A percentile compares a stretch with the other conserved stretches of the same genome.
phyloP scores from a whole-genome alignment of 2,329 filamentous ascomycete species.

The Ceratocystis cubensis region DNA sequence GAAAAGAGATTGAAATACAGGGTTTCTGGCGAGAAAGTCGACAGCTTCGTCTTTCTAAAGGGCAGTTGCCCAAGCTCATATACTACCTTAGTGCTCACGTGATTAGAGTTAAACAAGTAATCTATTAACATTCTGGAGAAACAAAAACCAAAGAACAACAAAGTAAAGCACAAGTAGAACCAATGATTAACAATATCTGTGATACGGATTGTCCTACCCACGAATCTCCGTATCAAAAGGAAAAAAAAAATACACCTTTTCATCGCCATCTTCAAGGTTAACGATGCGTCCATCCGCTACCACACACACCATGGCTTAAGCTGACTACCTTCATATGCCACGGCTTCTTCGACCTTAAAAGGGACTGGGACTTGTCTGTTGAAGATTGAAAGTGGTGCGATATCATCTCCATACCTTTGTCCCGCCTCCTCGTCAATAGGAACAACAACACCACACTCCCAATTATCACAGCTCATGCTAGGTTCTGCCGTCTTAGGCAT shows the following conservation, averaged over 20 bases:
- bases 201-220: background rate
- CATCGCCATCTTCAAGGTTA: background rate
- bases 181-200: background rate
- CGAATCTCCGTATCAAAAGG: background rate
- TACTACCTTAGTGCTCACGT: conserved; percentile 1
- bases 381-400: conserved; percentile 18
- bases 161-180: background rate
- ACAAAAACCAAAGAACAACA: background rate
- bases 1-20: background rate
- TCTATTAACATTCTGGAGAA: background rate
- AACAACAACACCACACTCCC: conserved; percentile 85
- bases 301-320: conserved; percentile 16
- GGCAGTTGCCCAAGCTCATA: background rate
- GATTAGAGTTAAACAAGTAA: background rate
- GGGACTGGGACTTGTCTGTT: conserved; percentile 14
- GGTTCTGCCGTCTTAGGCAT: conserved; percentile 55
- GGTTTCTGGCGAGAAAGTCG: background rate
- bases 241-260: background rate
- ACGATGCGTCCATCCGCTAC: background rate
- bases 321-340: background rate
- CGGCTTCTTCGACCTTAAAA: conserved; percentile 9
- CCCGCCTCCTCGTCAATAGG: conserved; percentile 33
- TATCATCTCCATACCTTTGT: background rate
- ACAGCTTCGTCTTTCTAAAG: background rate
- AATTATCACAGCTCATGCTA: conserved; percentile 78